Evolutionary conservation across 768 basidiomycete species (phyloP), one percentile per base, ranked within the genome.

Genomic region (Panus rudis): DNA sequence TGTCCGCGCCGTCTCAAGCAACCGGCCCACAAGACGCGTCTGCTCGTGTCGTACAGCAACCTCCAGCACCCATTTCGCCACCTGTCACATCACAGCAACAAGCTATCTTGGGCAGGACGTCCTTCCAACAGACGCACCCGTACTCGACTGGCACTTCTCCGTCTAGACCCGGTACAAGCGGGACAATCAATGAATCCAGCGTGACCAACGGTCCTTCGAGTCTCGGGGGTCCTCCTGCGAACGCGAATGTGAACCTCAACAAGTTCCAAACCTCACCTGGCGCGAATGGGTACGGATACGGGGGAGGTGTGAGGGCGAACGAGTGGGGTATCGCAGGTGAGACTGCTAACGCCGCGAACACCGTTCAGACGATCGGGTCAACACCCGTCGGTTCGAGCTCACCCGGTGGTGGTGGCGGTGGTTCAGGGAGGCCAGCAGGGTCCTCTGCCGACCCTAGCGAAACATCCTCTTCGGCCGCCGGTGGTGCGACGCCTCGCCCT

Each of bases 21-120:
- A 75, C 74, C 3, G 49, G 53, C 17, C 69, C 73, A 1, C 67
- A 70, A 3, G 72, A 62, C 44, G 58, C 71, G 23, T 71, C 54
- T 23, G 47, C 60, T 19, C 52, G 50, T 45, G 50, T 23, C 30
- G 42, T 19, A 28, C 55, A 32, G 25, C 26, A n/a, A 4, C 41
- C 21, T 21, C 8, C 47, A 22, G 25, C 27, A 4, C 42, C 33
- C 7, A 48, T 48, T 19, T 8, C 43, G 11, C 22, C 44, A 4
- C 12, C 44, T 4, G 41, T 43, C 33, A 44, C 22, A 48, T 37
- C 21, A 37, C 19, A 6, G 12, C 19, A 13, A 12, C 19, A 20
- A 39, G 6, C 32, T 8, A 7, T 17, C 33, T n/a, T n/a, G n/a
- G n/a, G n/a, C n/a, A n/a, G n/a, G n/a, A 35, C n/a, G n/a, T 14